These are phyloP conservation scores for Blepharisma japonicum DNA, from an alignment of 73 alveolate genomes.

Conservation along the genomic window DNA sequence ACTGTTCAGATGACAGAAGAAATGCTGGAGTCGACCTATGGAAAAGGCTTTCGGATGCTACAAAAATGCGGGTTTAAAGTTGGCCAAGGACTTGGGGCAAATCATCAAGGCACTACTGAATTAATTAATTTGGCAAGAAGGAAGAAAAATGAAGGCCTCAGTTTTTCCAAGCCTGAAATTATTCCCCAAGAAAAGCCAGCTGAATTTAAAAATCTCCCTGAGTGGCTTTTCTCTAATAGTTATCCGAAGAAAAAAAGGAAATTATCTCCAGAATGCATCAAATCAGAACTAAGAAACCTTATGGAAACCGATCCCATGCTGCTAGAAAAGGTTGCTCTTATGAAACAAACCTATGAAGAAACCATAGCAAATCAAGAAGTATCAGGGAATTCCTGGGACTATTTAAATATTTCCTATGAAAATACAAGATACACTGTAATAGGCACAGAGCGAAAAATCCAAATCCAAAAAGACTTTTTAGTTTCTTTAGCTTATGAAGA, in stretches of 20 bases:
- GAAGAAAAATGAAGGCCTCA: constrained; percentile 24
- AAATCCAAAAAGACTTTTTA: not conserved
- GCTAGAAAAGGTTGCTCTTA: not conserved
- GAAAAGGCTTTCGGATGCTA: not conserved
- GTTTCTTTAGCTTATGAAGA: constrained; percentile 12
- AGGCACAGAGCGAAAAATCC: not conserved
- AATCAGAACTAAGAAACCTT: not conserved
- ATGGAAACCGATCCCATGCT: not conserved
- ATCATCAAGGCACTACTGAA: constrained; percentile 25
- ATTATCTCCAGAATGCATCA: not conserved
- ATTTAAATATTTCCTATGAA: no score
- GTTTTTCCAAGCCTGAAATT: not conserved
- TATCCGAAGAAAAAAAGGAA: not conserved
- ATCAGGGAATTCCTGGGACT: no score
- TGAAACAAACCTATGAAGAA: not conserved
- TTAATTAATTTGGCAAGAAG: not conserved
- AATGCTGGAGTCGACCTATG: not conserved
- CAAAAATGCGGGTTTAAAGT: constrained; percentile 19
- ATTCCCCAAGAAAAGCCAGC: not conserved
- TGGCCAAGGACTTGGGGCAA: constrained; percentile 3
- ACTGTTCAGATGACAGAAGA: not conserved
- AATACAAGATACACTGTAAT: no score
- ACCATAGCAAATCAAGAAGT: no score
- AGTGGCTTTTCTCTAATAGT: not conserved
- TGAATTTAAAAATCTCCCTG: not conserved